phyloP scores from a whole-genome alignment of 208 protist genomes.

The Leishmania guyanensis region DNA sequence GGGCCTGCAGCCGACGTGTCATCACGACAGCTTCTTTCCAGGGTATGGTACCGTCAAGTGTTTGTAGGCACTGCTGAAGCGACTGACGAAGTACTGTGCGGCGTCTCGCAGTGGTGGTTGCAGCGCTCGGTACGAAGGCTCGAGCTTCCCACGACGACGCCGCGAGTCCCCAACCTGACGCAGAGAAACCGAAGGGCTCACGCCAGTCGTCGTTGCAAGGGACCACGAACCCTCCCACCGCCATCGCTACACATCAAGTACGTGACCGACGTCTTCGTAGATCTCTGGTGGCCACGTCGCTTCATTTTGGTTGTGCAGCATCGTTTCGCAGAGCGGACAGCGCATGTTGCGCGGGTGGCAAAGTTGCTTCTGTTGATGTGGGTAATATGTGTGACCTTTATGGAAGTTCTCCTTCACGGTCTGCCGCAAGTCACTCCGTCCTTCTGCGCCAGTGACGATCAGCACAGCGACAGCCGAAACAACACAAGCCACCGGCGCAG shows the following conservation, averaged over 20 bases:
- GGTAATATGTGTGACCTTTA: background rate
- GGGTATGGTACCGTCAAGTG: slow-evolving; percentile 39
- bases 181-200: background rate
- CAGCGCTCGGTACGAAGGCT: slow-evolving; percentile 32
- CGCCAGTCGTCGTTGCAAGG: background rate
- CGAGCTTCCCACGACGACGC: slow-evolving; percentile 37
- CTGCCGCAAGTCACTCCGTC: background rate
- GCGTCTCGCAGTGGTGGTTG: slow-evolving; percentile 55
- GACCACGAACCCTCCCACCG: background rate
- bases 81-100: slow-evolving; percentile 28
- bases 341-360: background rate
- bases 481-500: background rate
- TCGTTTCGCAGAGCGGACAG: slow-evolving; percentile 5
- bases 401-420: slow-evolving; percentile 9
- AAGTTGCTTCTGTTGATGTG: slow-evolving; percentile 18
- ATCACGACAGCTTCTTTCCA: slow-evolving; percentile 3
- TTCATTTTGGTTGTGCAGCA: slow-evolving; percentile 19
- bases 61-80: slow-evolving; percentile 31
- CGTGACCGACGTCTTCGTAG: slow-evolving; percentile 23
- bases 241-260: slow-evolving; percentile 32
- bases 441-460: background rate
- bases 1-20: background rate
- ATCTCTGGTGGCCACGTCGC: slow-evolving; percentile 27
- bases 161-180: background rate
- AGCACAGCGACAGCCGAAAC: background rate